A percentile compares a stretch with the other conserved stretches of the same genome.
phyloP scores from a whole-genome alignment of 352 stramenopile genomes.

The Phytophthora macrochlamydospora region DNA sequence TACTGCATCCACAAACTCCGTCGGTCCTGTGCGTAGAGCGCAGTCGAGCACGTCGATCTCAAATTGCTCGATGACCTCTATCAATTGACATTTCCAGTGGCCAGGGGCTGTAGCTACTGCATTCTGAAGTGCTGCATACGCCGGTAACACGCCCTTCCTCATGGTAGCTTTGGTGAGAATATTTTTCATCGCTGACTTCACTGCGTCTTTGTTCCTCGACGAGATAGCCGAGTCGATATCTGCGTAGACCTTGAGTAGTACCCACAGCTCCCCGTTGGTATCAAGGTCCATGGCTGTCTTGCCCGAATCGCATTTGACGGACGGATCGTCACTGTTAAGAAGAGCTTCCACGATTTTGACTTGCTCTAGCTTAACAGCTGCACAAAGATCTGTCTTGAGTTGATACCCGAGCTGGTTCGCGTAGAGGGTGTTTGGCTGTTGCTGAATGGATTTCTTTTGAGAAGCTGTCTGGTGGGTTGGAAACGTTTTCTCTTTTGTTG shows the following conservation, averaged over 20 bases:
- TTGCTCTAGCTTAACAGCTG: neutral
- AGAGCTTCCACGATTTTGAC: neutral
- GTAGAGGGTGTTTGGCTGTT: neutral
- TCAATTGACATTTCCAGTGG: neutral
- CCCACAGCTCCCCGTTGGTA: neutral
- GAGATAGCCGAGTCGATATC: neutral
- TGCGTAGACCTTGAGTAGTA: neutral
- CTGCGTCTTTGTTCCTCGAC: neutral
- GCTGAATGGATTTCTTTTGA: no score
- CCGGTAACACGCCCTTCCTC: neutral
- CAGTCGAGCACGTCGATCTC: neutral
- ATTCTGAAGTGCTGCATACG: neutral
- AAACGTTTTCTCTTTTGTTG: no score
- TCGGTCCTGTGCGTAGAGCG: neutral
- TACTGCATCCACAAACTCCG: slow-evolving; percentile 2
- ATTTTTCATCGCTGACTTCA: neutral
- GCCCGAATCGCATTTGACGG: neutral
- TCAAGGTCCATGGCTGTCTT: neutral
- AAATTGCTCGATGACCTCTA: slow-evolving; percentile 2
- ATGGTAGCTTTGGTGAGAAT: neutral
- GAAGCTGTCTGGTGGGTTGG: no score
- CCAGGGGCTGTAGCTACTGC: neutral
- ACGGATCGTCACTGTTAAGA: neutral
- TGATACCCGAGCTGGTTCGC: neutral
- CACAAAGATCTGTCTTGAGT: slow-evolving; percentile 1